Conservation (phyloP, 2,329 filamentous ascomycete species). For the Dothideomycetidae sp. region DNA sequence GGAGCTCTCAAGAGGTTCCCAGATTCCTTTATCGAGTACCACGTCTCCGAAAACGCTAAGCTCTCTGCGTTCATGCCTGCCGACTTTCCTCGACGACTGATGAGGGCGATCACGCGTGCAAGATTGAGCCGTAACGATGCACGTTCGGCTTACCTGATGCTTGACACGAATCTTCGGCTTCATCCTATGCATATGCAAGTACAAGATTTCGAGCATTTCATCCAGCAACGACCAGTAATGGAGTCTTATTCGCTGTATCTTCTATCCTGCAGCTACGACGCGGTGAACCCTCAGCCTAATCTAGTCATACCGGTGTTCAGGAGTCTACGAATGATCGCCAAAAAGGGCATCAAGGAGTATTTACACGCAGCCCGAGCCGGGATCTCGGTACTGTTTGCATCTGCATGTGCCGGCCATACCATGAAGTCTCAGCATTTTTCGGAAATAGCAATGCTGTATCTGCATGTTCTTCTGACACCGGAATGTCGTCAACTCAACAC, state of each 20-base stretch:
- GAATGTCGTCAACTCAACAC: too few species aligned
- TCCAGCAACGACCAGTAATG: conserved; percentile 30
- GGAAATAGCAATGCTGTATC: too few species aligned
- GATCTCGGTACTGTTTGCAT: conserved; percentile 29
- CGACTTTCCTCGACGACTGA: conserved; percentile 28
- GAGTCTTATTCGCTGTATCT: conserved; percentile 36
- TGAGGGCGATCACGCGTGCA: conserved; percentile 36
- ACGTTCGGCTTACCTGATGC: conserved; percentile 34
- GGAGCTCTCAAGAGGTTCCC: conserved; percentile 34
- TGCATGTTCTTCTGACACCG: too few species aligned
- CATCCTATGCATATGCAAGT: conserved; percentile 29
- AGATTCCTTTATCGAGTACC: conserved; percentile 32
- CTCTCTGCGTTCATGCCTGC: conserved; percentile 28
- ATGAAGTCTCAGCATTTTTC: conserved; percentile 25
- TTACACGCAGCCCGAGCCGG: conserved; percentile 23
- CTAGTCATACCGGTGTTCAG: conserved; percentile 23
- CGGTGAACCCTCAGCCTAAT: conserved; percentile 19
- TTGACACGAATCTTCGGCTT: conserved; percentile 36
- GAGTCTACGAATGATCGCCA: conserved; percentile 16
- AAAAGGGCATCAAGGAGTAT: neutral
- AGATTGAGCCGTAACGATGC: conserved; percentile 33
- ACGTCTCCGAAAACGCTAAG: conserved; percentile 34
- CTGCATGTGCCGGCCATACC: conserved; percentile 26
- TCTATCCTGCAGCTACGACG: conserved; percentile 34
- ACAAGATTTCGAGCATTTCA: conserved; percentile 32